These are phyloP conservation scores for Candida golubevii DNA, from an alignment of 805 yeast genomes.

Conservation along the genomic window DNA sequence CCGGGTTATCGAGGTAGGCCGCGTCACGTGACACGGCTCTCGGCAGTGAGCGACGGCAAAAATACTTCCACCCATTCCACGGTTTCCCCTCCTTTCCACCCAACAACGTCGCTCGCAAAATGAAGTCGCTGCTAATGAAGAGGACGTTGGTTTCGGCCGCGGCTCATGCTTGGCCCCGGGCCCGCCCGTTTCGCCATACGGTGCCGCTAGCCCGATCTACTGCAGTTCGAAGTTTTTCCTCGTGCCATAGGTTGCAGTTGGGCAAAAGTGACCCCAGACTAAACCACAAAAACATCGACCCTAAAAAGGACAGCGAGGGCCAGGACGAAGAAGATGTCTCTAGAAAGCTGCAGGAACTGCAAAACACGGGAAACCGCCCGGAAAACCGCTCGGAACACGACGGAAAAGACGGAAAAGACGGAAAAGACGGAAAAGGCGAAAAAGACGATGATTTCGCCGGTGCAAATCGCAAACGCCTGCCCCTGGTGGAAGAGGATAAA, in stretches of 20 bases:
- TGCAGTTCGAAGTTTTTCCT: conserved; percentile 5
- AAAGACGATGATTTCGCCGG: not conserved
- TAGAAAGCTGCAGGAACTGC: no score
- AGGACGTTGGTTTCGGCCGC: conserved; percentile 1
- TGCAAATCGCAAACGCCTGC: not conserved
- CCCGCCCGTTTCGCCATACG: not conserved
- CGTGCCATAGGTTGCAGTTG: conserved; percentile 6
- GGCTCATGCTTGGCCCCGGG: not conserved
- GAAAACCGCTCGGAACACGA: not conserved
- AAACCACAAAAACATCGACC: no score
- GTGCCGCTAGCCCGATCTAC: not conserved
- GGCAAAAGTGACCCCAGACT: not conserved
- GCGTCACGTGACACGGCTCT: conserved; percentile 4
- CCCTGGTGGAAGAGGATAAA: conserved; percentile 26
- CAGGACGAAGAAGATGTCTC: no score
- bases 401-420: not conserved
- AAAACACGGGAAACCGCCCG: no score
- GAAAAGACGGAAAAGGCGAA: not conserved
- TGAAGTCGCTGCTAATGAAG: conserved; percentile 3
- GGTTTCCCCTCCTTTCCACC: not conserved
- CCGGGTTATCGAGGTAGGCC: not conserved
- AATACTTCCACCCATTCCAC: not conserved
- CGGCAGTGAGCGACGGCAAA: conserved; percentile 7
- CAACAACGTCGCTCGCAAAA: not conserved
- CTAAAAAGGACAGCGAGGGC: no score